Conservation (phyloP, 1,139 yeast species). For the Sugiyamaella grinbergsii region DNA sequence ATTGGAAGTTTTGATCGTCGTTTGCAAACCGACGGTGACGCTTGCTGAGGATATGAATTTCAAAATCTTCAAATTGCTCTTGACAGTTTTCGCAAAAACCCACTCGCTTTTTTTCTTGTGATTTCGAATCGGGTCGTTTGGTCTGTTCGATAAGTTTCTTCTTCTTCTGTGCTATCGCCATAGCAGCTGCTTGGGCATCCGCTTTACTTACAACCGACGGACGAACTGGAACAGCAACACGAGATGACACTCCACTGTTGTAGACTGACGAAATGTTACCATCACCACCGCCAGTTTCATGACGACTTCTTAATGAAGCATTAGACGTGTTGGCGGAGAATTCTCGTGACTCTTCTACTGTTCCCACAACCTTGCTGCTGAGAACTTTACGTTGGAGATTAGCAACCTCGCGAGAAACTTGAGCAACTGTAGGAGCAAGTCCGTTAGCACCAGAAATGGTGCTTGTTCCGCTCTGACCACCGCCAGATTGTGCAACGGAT, state of each 20-base stretch:
- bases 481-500: constrained; percentile 39
- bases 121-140: constrained; percentile 7
- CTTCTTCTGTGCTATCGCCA: constrained; percentile 9
- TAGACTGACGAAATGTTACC: constrained; percentile 4
- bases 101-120: constrained; percentile 17
- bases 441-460: constrained; percentile 58
- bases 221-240: constrained; percentile 4
- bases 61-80: constrained; percentile 78
- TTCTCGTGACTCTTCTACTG: constrained; percentile 1
- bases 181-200: constrained; percentile 31
- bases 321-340: neutral
- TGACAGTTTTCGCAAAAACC: constrained; percentile 83
- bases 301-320: neutral
- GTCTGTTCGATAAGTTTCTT: constrained; percentile 3
- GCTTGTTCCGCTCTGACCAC: constrained; percentile 47
- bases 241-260: neutral
- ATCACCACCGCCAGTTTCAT: neutral
- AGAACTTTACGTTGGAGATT: constrained; percentile 56
- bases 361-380: neutral
- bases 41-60: constrained; percentile 68
- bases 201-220: constrained; percentile 17
- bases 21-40: constrained; percentile 82
- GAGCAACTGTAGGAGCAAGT: constrained; percentile 66
- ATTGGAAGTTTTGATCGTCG: constrained; percentile 68
- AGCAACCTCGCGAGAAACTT: constrained; percentile 66